Conservation (phyloP, 345 rosid species). For the Citrus unshiu region DNA sequence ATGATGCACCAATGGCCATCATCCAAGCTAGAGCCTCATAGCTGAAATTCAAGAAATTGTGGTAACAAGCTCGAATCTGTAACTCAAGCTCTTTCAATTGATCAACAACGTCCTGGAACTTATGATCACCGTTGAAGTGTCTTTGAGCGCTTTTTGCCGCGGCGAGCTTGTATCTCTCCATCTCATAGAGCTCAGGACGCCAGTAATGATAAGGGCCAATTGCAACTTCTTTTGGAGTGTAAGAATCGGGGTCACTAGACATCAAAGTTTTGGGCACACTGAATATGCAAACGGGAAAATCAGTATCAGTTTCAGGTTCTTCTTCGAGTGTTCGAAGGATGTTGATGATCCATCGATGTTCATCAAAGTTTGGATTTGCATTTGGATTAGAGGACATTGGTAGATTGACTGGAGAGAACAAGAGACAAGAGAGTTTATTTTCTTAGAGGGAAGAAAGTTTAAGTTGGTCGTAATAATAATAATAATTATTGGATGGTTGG, state of each 20-base stretch:
- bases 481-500: no score
- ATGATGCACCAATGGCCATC: constrained; percentile 44
- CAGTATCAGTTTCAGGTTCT: constrained; percentile 45
- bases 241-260: constrained; percentile 47
- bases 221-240: constrained; percentile 67
- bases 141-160: constrained; percentile 49
- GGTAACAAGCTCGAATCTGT: constrained; percentile 55
- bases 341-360: constrained; percentile 55
- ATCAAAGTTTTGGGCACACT: constrained; percentile 55
- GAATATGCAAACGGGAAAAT: constrained; percentile 52
- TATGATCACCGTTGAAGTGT: constrained; percentile 19
- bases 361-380: constrained; percentile 43
- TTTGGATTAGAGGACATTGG: neutral
- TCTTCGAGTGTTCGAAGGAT: constrained; percentile 50
- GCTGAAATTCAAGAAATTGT: constrained; percentile 37
- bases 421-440: no score
- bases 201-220: constrained; percentile 74
- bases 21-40: constrained; percentile 40
- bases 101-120: constrained; percentile 45
- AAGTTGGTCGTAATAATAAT: no score
- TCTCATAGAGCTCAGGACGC: constrained; percentile 65
- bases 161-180: constrained; percentile 62
- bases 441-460: no score
- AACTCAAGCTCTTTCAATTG: constrained; percentile 32
- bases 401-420: no score